Percentiles rank a stretch among this genome's conserved stretches.
phyloP scores from a whole-genome alignment of 768 basidiomycete species.

The Suillus hirtellus region DNA sequence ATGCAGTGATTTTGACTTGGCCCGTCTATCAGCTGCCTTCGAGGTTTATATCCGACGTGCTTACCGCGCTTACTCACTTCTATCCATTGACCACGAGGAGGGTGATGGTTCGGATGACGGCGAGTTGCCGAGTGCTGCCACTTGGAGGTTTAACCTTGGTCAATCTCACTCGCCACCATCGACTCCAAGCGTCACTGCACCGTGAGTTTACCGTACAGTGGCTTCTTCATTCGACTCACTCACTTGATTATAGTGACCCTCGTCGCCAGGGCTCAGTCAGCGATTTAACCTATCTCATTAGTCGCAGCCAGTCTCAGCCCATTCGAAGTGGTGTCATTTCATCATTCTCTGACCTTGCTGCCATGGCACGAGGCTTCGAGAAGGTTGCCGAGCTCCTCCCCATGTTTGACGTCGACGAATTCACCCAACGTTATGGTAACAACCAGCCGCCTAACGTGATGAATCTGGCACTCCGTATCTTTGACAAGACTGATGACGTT shows the following conservation, averaged over 20 bases:
- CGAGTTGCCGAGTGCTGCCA: constrained; percentile 76
- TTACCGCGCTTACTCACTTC: constrained; percentile 89
- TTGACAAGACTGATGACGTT: constrained; percentile 77
- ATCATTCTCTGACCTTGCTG: constrained; percentile 76
- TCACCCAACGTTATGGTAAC: constrained; percentile 71
- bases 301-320: constrained; percentile 83
- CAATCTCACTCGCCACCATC: constrained; percentile 84
- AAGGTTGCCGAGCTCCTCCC: constrained; percentile 76
- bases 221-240: constrained; percentile 11
- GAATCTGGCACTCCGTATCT: constrained; percentile 90
- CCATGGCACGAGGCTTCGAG: constrained; percentile 72
- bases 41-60: constrained; percentile 96
- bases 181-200: constrained; percentile 63
- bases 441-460: constrained; percentile 88
- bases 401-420: constrained; percentile 68
- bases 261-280: constrained; percentile 91
- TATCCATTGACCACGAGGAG: constrained; percentile 94
- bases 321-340: constrained; percentile 89
- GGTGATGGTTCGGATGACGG: constrained; percentile 84
- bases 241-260: constrained; percentile 44
- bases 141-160: constrained; percentile 95
- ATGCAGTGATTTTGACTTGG: neutral
- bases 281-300: constrained; percentile 92
- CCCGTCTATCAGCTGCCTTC: constrained; percentile 65
- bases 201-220: constrained; percentile 21